These are phyloP conservation scores for grape (Vitis vinifera) DNA, from an alignment of 164 flowering plant genomes.

Conservation along the genomic window ASM3070453v1 NC_081819.1:22475001-22475500, in stretches of 20 bases:
- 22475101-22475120: neutral
- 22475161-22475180: neutral
- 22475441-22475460: conserved; percentile 77
- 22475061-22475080: neutral
- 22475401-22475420: conserved; percentile 91
- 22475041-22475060: neutral
- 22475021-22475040: neutral
- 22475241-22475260: neutral
- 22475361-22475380: conserved; percentile 99
- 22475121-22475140: neutral
- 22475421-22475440: conserved; percentile 92
- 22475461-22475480: conserved; percentile 92
- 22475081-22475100: neutral
- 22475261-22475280: neutral
- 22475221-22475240: neutral
- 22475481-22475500: conserved; percentile 74
- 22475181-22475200: neutral
- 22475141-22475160: neutral
- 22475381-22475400: conserved; percentile 73
- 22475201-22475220: neutral
- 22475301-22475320: too few relatives aligned
- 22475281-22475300: neutral
- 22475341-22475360: conserved; percentile 48
- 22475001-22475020: too few relatives aligned
- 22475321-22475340: too few relatives aligned